Evolutionary conservation across 495 filamentous ascomycete genomes (phyloP).

Genomic region (Patellaria atrata): DNA sequence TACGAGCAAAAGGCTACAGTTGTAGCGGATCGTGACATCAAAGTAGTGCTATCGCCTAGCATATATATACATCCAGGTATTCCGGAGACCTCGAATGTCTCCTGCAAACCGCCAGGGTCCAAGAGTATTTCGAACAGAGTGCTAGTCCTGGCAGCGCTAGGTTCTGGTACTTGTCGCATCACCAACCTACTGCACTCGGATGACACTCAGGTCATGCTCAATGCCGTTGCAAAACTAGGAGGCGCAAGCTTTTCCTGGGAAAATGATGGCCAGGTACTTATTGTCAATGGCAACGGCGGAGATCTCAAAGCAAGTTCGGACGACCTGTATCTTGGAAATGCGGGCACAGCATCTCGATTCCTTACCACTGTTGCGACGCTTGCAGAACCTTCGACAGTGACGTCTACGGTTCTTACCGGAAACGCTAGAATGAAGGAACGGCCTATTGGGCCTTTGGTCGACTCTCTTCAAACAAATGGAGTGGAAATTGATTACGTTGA

Average conservation of each 20-base stretch:
- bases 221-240: slow-evolving; percentile 63
- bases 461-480: slow-evolving; percentile 75
- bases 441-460: slow-evolving; percentile 87
- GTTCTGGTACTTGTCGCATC: slow-evolving; percentile 72
- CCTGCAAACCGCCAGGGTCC: slow-evolving; percentile 81
- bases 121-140: slow-evolving; percentile 98
- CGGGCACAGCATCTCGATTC: slow-evolving; percentile 91
- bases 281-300: slow-evolving; percentile 83
- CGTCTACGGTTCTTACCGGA: slow-evolving; percentile 72
- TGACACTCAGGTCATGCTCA: slow-evolving; percentile 94
- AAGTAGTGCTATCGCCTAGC: slow-evolving; percentile 68
- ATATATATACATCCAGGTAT: slow-evolving; percentile 60
- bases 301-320: slow-evolving; percentile 59
- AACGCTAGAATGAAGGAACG: slow-evolving; percentile 94
- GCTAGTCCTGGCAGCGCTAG: slow-evolving; percentile 81
- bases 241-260: slow-evolving; percentile 95
- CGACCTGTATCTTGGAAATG: slow-evolving; percentile 87
- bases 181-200: slow-evolving; percentile 90
- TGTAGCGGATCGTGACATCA: slow-evolving; percentile 74
- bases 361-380: slow-evolving; percentile 84
- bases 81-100: slow-evolving; percentile 44
- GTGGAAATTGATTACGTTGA: slow-evolving; percentile 72
- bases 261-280: slow-evolving; percentile 74
- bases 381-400: slow-evolving; percentile 44
- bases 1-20: slow-evolving; percentile 75